Evolutionary conservation across 768 basidiomycete species (phyloP).

Genomic region (Hericium alpestre): DNA sequence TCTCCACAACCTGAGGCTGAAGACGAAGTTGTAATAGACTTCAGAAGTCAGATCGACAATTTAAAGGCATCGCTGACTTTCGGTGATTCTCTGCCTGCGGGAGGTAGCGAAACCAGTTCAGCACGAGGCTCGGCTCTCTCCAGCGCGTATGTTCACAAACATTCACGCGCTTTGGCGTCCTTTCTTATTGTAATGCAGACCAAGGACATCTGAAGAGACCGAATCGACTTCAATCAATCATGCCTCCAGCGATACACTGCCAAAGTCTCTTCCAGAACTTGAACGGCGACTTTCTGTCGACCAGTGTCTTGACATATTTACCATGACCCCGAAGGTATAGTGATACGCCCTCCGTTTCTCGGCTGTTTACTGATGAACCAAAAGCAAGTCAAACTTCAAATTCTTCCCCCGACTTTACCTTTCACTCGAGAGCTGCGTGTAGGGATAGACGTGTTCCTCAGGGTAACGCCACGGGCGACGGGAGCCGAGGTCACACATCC

Average conservation of each 20-base stretch:
- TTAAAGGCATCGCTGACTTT: conserved; percentile 10
- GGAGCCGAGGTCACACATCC: conserved; percentile 65
- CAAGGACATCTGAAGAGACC: conserved; percentile 52
- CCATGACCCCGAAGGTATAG: conserved; percentile 81
- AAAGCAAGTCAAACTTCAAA: conserved; percentile 85
- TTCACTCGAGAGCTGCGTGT: conserved; percentile 71
- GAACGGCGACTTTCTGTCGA: conserved; percentile 72
- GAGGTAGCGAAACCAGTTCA: conserved; percentile 42
- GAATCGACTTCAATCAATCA: conserved; percentile 42
- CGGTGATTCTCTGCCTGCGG: conserved; percentile 17
- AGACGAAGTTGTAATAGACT: conserved; percentile 51
- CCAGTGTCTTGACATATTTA: conserved; percentile 84
- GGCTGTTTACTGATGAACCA: conserved; percentile 2
- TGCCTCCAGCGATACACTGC: conserved; percentile 39
- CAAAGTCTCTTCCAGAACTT: conserved; percentile 61
- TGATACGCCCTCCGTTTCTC: conserved; percentile 2
- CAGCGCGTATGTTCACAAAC: conserved; percentile 35
- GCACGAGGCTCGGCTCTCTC: conserved; percentile 39
- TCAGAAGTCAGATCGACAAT: conserved; percentile 19
- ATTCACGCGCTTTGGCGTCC: neutral
- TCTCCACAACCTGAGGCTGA: conserved; percentile 25
- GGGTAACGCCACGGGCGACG: conserved; percentile 68
- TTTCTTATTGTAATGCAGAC: conserved; percentile 24
- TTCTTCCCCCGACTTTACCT: conserved; percentile 66
- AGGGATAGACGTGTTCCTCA: conserved; percentile 60